These are phyloP conservation scores for Aspergillus carbonarius DNA, from an alignment of 2,329 filamentous ascomycete species.

Conservation along the genomic window DNA sequence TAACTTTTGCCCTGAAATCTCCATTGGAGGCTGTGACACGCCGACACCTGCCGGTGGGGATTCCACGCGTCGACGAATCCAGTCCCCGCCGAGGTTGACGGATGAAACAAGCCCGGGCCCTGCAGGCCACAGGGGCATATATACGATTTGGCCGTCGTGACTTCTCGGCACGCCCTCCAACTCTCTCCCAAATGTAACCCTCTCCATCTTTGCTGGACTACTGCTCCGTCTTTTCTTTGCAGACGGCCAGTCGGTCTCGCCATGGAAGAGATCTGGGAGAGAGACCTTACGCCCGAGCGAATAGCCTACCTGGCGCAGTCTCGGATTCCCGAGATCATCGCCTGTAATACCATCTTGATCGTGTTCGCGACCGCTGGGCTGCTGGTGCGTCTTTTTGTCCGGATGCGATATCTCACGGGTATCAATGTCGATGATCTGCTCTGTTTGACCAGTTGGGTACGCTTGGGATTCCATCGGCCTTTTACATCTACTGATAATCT, in stretches of 20 bases:
- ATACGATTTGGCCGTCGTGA: background rate
- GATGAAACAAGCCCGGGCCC: constrained; percentile 10
- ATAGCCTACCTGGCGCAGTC: constrained; percentile 11
- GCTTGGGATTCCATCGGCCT: background rate
- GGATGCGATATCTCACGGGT: constrained; percentile 15
- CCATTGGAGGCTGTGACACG: background rate
- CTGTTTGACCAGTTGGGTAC: constrained; percentile 18
- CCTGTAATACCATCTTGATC: constrained; percentile 17
- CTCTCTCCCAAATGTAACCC: background rate
- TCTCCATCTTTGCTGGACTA: background rate
- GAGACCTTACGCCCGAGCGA: constrained; percentile 11
- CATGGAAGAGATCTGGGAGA: constrained; percentile 13
- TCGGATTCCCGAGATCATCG: constrained; percentile 14
- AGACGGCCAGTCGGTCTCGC: constrained; percentile 8
- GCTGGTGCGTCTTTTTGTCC: constrained; percentile 18
- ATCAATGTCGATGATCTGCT: constrained; percentile 18
- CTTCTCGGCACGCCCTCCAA: background rate
- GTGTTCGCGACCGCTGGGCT: constrained; percentile 8
- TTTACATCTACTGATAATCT: background rate
- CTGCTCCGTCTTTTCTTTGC: background rate
- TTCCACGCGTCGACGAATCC: constrained; percentile 8
- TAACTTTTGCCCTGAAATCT: background rate
- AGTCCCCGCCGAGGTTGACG: background rate
- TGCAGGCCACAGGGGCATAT: constrained; percentile 3
- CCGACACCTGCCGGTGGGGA: background rate